Percentiles rank a stretch among this genome's conserved stretches.
Conservation (phyloP, 305 asterid species). For the Petunia hybrid region DNA sequence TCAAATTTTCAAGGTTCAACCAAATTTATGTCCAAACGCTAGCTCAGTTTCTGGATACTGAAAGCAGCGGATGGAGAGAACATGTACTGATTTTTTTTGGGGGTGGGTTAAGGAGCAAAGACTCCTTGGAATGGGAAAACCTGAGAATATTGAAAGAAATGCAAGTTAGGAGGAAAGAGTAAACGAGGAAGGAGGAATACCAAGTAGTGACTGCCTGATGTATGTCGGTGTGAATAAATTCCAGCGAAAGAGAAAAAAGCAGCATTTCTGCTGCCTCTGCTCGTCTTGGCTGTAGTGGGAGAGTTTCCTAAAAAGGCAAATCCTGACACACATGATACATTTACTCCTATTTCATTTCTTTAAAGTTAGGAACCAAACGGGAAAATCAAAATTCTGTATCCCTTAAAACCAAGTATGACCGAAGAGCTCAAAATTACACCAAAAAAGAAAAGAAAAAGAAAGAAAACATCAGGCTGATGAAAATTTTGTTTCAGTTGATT, state of each 20-base stretch:
- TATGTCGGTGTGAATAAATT: not conserved
- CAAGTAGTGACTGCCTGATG: constrained; percentile 8
- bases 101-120: not conserved
- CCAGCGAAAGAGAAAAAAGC: not conserved
- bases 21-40: too few relatives aligned
- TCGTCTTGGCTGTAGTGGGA: not conserved
- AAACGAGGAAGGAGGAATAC: not conserved
- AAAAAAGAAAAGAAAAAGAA: not conserved
- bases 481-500: not conserved
- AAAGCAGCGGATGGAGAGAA: not conserved
- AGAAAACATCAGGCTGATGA: not conserved
- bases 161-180: not conserved
- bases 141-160: not conserved
- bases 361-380: not conserved
- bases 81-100: not conserved
- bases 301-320: not conserved
- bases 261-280: not conserved
- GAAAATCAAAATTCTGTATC: not conserved
- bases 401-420: not conserved
- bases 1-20: too few relatives aligned
- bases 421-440: not conserved
- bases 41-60: not conserved
- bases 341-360: not conserved
- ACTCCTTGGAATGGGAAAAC: not conserved
- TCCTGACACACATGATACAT: not conserved